Conservation (phyloP, 2,329 filamentous ascomycete genomes). For the Hymenoscyphus infarciens region DNA sequence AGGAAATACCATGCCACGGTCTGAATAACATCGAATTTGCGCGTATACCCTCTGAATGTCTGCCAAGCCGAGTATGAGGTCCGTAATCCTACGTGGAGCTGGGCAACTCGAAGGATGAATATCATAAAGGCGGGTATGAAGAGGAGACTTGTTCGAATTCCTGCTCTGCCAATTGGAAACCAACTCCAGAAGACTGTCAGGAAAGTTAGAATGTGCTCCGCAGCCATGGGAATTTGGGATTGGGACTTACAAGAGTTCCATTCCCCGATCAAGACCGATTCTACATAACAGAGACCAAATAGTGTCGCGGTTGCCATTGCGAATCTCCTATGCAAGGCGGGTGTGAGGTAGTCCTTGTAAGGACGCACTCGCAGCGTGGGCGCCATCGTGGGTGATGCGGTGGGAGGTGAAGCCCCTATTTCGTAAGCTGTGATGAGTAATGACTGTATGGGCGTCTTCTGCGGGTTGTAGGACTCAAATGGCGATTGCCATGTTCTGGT, state of each 20-base stretch:
- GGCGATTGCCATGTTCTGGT: constrained; percentile 20
- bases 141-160: constrained; percentile 69
- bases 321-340: constrained; percentile 82
- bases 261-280: constrained; percentile 66
- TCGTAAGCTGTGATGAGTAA: constrained; percentile 24
- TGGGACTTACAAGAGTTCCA: constrained; percentile 64
- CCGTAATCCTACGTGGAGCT: constrained; percentile 71
- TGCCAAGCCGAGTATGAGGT: constrained; percentile 67
- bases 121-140: constrained; percentile 73
- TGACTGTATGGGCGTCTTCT: constrained; percentile 13
- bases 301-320: constrained; percentile 70
- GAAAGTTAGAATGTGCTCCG: neutral
- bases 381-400: constrained; percentile 29
- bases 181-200: constrained; percentile 75
- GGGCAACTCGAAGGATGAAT: constrained; percentile 80
- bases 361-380: constrained; percentile 34
- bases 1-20: constrained; percentile 73
- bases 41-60: constrained; percentile 56
- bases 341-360: constrained; percentile 76
- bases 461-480: neutral
- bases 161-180: constrained; percentile 76
- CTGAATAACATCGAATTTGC: constrained; percentile 56
- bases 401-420: constrained; percentile 1
- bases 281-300: constrained; percentile 67
- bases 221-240: constrained; percentile 20